These are phyloP conservation scores for Pneumocystis murina DNA, from an alignment of 1,139 yeast genomes.

Conservation along the genomic window DNA sequence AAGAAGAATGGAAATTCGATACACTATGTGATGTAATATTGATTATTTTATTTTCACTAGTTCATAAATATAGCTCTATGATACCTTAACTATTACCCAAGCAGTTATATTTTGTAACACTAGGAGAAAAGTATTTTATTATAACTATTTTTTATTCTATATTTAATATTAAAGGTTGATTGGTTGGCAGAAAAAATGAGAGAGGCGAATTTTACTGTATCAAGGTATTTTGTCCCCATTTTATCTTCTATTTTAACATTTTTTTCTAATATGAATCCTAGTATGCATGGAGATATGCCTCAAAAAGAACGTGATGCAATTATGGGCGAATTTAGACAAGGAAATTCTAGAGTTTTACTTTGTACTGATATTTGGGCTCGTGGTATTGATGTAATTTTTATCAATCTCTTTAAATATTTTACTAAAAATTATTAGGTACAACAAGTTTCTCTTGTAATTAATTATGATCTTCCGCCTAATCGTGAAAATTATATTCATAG, in stretches of 20 bases:
- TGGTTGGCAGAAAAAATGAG: conserved; percentile 75
- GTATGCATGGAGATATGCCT: conserved; percentile 89
- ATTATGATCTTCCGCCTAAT: conserved; percentile 94
- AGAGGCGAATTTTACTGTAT: conserved; percentile 82
- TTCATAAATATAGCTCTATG: conserved; percentile 40
- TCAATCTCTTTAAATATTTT: not conserved
- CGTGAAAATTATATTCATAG: conserved; percentile 98
- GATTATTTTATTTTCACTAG: not conserved
- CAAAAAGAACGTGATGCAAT: conserved; percentile 95
- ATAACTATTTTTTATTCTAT: not conserved
- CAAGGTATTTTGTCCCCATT: conserved; percentile 26
- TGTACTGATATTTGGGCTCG: conserved; percentile 97
- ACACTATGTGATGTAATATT: conserved; percentile 61
- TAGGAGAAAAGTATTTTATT: conserved; percentile 43
- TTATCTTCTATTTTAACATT: not conserved
- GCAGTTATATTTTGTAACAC: conserved; percentile 99
- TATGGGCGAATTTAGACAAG: conserved; percentile 97
- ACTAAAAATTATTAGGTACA: conserved; percentile 27
- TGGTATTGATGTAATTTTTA: conserved; percentile 71
- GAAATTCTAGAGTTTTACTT: conserved; percentile 92
- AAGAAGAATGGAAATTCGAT: conserved; percentile 86
- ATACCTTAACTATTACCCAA: conserved; percentile 94
- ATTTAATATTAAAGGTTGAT: conserved; percentile 42
- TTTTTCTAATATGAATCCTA: conserved; percentile 22
- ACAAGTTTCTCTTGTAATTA: conserved; percentile 94